A percentile compares a stretch with the other conserved stretches of the same genome.
These are phyloP conservation scores for Apostasia ramifera DNA, from an alignment of 106 monocot genomes.

Conservation along the genomic window DNA sequence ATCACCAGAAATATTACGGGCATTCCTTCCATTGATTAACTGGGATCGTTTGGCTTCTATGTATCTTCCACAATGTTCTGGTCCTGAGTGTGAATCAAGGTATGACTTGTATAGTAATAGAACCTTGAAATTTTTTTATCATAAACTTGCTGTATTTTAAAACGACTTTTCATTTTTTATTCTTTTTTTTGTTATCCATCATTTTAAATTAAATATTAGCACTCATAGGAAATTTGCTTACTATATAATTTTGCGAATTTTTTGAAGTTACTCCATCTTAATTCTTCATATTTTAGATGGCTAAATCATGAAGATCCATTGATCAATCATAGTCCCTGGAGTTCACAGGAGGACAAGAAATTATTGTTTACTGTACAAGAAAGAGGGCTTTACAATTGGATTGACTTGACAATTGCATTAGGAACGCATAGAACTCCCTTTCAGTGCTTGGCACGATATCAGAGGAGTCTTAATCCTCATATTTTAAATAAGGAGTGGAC, in stretches of 20 bases:
- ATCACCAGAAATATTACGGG: slow-evolving; percentile 64
- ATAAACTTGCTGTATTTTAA: not conserved
- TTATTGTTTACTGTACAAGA: slow-evolving; percentile 74
- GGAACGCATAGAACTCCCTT: slow-evolving; percentile 83
- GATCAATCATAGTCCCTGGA: slow-evolving; percentile 80
- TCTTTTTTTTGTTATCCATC: not conserved
- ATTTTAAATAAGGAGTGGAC: slow-evolving; percentile 92
- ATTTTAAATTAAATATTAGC: not conserved
- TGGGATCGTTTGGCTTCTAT: slow-evolving; percentile 87
- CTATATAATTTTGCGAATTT: not conserved
- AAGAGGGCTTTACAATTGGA: slow-evolving; percentile 84
- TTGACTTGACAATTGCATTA: slow-evolving; percentile 53
- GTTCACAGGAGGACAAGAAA: slow-evolving; percentile 73
- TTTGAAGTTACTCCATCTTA: not conserved
- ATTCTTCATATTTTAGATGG: slow-evolving; percentile 42
- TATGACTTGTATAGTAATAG: slow-evolving; percentile 10
- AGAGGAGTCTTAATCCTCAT: slow-evolving; percentile 93
- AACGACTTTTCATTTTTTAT: not conserved
- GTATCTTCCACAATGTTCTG: slow-evolving; percentile 75
- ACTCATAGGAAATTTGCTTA: not conserved
- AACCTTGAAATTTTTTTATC: not conserved
- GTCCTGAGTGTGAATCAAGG: slow-evolving; percentile 90
- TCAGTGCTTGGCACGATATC: slow-evolving; percentile 89
- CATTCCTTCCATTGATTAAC: slow-evolving; percentile 63
- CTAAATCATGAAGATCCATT: slow-evolving; percentile 83